A percentile compares a stretch with the other conserved stretches of the same genome.
Evolutionary conservation across 2,329 filamentous ascomycete genomes (phyloP).

Genomic region (Claviceps quebecensis): DNA sequence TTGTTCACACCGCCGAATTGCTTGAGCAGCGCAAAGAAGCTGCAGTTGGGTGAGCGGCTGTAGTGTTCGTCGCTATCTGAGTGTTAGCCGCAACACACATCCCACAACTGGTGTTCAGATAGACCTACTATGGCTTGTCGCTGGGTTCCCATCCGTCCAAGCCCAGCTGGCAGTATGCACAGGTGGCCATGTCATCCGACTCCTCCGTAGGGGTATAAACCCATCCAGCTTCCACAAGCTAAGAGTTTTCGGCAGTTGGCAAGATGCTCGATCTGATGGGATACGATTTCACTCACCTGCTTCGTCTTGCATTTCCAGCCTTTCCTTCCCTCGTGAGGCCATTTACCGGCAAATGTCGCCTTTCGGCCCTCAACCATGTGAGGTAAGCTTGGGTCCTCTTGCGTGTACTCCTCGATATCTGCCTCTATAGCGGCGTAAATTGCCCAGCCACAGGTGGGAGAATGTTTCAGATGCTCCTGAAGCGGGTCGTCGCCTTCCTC

Average conservation of each 20-base stretch:
- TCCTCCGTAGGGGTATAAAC: conserved; percentile 76
- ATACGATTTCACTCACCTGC: conserved; percentile 43
- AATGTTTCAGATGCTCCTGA: conserved; percentile 73
- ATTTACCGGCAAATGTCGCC: conserved; percentile 68
- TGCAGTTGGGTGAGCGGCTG: conserved; percentile 62
- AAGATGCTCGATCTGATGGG: neutral
- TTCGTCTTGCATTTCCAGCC: conserved; percentile 83
- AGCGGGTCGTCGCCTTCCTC: conserved; percentile 74
- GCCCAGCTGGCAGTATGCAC: conserved; percentile 77
- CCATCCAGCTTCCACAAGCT: conserved; percentile 89
- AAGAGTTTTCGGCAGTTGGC: conserved; percentile 4
- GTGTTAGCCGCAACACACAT: conserved; percentile 11
- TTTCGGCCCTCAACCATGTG: conserved; percentile 63
- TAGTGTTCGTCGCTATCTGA: conserved; percentile 65
- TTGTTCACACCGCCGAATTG: conserved; percentile 40
- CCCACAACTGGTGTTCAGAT: neutral
- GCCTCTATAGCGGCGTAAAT: conserved; percentile 51
- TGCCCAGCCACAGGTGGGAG: conserved; percentile 76
- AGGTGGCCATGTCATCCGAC: conserved; percentile 79
- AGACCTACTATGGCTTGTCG: conserved; percentile 68
- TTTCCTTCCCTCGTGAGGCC: conserved; percentile 81
- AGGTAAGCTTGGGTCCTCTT: conserved; percentile 60
- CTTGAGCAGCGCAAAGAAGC: conserved; percentile 62
- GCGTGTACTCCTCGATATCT: conserved; percentile 44
- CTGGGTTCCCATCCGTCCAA: conserved; percentile 90